Percentiles rank a stretch among this genome's conserved stretches.
Evolutionary conservation across 2,329 filamentous ascomycete genomes (phyloP).

Genomic region (Fusarium musae): DNA sequence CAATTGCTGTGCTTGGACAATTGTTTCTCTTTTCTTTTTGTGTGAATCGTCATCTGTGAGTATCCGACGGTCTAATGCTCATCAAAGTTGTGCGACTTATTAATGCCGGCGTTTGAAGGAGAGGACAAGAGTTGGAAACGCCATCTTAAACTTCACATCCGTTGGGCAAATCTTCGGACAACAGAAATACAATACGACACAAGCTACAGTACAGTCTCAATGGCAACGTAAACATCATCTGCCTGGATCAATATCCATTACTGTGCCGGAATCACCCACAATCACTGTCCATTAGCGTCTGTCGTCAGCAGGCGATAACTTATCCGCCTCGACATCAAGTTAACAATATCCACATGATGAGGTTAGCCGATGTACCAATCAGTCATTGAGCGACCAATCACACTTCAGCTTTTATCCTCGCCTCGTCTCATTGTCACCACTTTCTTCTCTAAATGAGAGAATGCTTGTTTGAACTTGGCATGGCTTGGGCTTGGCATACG

Average conservation of each 20-base stretch:
- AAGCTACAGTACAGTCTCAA: not conserved
- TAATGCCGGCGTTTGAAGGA: not conserved
- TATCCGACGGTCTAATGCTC: not conserved
- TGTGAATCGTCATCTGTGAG: constrained; percentile 11
- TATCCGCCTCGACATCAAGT: constrained; percentile 10
- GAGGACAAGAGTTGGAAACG: not conserved
- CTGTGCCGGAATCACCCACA: constrained; percentile 5
- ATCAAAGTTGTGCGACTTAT: constrained; percentile 3
- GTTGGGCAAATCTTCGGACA: not conserved
- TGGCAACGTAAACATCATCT: constrained; percentile 15
- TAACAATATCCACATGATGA: constrained; percentile 19
- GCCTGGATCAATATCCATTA: constrained; percentile 8
- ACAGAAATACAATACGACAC: not conserved
- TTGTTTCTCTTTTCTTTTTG: not conserved
- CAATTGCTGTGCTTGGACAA: constrained; percentile 13
- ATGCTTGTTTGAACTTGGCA: constrained; percentile 40
- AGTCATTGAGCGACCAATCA: constrained; percentile 24
- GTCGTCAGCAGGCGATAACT: constrained; percentile 27
- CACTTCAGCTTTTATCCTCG: not conserved
- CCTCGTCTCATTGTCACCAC: constrained; percentile 5
- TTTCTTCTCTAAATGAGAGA: constrained; percentile 1
- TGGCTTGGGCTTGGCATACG: constrained; percentile 35
- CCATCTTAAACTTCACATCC: not conserved
- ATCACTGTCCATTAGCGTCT: constrained; percentile 31
- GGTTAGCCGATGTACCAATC: constrained; percentile 25